These are phyloP conservation scores for Candida cerambycidarum DNA, from an alignment of 805 yeast species.

Conservation along the genomic window DNA sequence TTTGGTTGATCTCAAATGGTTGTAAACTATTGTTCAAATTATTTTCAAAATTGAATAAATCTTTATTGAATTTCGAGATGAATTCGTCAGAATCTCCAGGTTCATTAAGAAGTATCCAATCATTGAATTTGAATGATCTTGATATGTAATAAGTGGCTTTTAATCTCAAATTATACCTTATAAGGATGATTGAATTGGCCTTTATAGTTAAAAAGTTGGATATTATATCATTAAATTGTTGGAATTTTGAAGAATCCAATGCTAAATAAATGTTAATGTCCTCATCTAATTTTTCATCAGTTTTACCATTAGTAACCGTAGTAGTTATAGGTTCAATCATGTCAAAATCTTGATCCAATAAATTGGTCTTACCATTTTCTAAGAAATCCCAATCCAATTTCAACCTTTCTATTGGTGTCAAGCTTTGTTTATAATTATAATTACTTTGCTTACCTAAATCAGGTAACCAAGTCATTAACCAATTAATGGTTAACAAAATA, in stretches of 20 bases:
- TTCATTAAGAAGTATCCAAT: slow-evolving; percentile 52
- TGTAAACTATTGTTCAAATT: slow-evolving; percentile 37
- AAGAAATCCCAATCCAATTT: slow-evolving; percentile 43
- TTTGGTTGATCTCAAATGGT: slow-evolving; percentile 27
- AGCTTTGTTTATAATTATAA: slow-evolving; percentile 21
- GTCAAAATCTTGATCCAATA: slow-evolving; percentile 1
- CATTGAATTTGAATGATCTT: slow-evolving; percentile 46
- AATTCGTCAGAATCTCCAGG: slow-evolving; percentile 60
- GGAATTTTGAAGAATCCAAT: slow-evolving; percentile 28
- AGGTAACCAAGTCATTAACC: slow-evolving; percentile 65
- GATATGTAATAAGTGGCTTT: slow-evolving; percentile 53
- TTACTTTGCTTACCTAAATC: slow-evolving; percentile 45
- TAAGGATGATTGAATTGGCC: slow-evolving; percentile 42
- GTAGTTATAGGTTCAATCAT: neutral
- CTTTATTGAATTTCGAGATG: slow-evolving; percentile 51
- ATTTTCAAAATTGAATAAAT: slow-evolving; percentile 47
- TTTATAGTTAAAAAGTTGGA: slow-evolving; percentile 33
- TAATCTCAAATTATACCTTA: slow-evolving; percentile 58
- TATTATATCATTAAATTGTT: slow-evolving; percentile 38
- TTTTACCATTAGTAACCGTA: slow-evolving; percentile 2
- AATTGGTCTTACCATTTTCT: slow-evolving; percentile 33
- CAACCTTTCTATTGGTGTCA: slow-evolving; percentile 30
- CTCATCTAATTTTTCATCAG: slow-evolving; percentile 6
- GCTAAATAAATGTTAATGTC: slow-evolving; percentile 31
- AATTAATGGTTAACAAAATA: slow-evolving; percentile 52